Conservation (phyloP, 2,329 filamentous ascomycete species). For the Colletotrichum lini region DNA sequence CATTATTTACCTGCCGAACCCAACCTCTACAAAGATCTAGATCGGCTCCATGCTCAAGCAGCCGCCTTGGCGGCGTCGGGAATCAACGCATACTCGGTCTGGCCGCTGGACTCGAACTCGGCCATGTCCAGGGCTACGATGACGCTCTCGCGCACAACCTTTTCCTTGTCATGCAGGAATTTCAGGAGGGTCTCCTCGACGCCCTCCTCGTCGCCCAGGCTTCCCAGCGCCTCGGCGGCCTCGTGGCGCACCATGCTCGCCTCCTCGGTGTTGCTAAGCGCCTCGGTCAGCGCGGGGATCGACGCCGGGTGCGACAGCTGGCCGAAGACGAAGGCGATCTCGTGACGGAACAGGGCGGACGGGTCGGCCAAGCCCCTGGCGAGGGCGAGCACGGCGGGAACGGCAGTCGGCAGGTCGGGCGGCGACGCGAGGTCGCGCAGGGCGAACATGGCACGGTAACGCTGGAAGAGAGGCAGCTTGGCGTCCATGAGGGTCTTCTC, state of each 20-base stretch:
- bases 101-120: conserved; percentile 91
- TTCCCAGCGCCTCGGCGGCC: conserved; percentile 95
- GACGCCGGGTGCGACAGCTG: conserved; percentile 97
- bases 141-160: conserved; percentile 94
- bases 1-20: conserved; percentile 40
- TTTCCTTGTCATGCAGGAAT: conserved; percentile 91
- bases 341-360: conserved; percentile 95
- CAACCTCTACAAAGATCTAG: conserved; percentile 17
- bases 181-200: conserved; percentile 87
- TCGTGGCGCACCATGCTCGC: conserved; percentile 98
- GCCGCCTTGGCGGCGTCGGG: conserved; percentile 70
- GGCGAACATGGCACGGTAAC: conserved; percentile 98
- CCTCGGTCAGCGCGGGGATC: conserved; percentile 87
- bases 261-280: conserved; percentile 84
- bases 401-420: conserved; percentile 89
- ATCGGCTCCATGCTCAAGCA: conserved; percentile 50
- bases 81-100: conserved; percentile 92
- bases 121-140: conserved; percentile 98
- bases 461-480: conserved; percentile 84
- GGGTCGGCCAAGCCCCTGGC: conserved; percentile 88
- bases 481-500: conserved; percentile 85
- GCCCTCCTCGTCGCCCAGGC: conserved; percentile 91
- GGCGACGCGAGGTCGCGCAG: conserved; percentile 95
- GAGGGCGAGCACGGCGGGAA: conserved; percentile 88
- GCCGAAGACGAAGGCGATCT: conserved; percentile 98